These are phyloP conservation scores for Ceratocystis colombiana DNA, from an alignment of 2,329 filamentous ascomycete genomes.

Conservation along the genomic window DNA sequence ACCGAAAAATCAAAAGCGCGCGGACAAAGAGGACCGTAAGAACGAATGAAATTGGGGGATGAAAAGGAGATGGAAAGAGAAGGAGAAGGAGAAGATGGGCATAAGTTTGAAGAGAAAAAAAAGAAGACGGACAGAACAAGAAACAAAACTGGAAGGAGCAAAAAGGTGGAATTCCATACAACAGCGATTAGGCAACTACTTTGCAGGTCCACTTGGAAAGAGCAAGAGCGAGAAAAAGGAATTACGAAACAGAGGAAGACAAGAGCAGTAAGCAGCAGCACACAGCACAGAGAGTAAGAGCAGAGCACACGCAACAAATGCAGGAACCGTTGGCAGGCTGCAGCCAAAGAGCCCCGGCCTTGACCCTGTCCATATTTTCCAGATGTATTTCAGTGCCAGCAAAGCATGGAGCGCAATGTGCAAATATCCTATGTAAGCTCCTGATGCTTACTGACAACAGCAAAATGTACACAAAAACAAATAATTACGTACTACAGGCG, in stretches of 20 bases:
- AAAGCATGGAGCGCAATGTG: not conserved
- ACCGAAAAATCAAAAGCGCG: not conserved
- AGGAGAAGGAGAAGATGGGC: not conserved
- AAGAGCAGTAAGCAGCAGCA: not conserved
- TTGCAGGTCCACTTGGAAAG: not conserved
- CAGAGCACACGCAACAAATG: not conserved
- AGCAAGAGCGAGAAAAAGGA: not conserved
- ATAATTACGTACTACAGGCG: not conserved
- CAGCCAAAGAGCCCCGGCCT: not conserved
- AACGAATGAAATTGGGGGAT: not conserved
- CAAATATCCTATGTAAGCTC: not conserved
- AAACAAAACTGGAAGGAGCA: constrained; percentile 5
- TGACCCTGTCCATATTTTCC: not conserved
- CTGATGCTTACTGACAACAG: not conserved
- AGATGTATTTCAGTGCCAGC: not conserved
- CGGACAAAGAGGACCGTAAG: not conserved
- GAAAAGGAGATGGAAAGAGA: not conserved
- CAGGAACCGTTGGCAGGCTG: constrained; percentile 1
- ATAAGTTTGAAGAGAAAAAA: constrained; percentile 1
- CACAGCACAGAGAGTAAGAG: not conserved
- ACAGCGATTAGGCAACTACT: constrained; percentile 11
- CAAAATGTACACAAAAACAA: not conserved
- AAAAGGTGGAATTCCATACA: not conserved
- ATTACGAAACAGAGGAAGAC: not conserved
- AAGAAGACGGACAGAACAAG: constrained; percentile 1